These are phyloP conservation scores for Cordyceps pruinosa DNA, from an alignment of 2,329 filamentous ascomycete species.

Conservation along the genomic window DNA sequence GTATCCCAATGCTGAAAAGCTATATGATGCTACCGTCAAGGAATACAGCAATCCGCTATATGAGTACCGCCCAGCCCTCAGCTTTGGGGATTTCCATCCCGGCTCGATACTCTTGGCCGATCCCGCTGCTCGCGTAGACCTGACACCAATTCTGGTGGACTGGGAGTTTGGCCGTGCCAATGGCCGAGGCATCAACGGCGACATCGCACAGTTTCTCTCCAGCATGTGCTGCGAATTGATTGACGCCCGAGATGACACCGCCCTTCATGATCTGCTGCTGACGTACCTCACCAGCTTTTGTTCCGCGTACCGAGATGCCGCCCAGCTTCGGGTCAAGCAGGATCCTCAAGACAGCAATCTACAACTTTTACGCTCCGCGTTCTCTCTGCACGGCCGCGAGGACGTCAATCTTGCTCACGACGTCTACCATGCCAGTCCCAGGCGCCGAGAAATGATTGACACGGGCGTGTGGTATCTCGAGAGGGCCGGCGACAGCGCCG, in stretches of 20 bases:
- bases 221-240: conserved; percentile 14
- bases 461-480: conserved; percentile 17
- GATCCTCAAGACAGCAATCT: conserved; percentile 4
- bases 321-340: conserved; percentile 5
- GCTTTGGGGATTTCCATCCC: conserved; percentile 17
- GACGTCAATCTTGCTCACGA: conserved; percentile 17
- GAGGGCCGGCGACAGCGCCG: conserved; percentile 13
- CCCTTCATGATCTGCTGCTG: conserved; percentile 1
- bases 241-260: not conserved
- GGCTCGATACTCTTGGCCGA: conserved; percentile 15
- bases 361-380: conserved; percentile 14
- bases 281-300: conserved; percentile 14
- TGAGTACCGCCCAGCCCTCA: conserved; percentile 10
- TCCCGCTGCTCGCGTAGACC: not conserved
- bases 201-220: conserved; percentile 19
- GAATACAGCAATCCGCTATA: conserved; percentile 11
- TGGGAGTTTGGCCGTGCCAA: conserved; percentile 17
- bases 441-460: conserved; percentile 12
- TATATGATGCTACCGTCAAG: conserved; percentile 9
- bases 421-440: not conserved
- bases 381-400: conserved; percentile 16
- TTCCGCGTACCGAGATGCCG: conserved; percentile 9
- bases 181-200: conserved; percentile 17
- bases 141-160: conserved; percentile 16
- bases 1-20: conserved; percentile 6